Base-by-base conservation (phyloP, 345 rosid genomes). In the Salix caprea region DNA sequence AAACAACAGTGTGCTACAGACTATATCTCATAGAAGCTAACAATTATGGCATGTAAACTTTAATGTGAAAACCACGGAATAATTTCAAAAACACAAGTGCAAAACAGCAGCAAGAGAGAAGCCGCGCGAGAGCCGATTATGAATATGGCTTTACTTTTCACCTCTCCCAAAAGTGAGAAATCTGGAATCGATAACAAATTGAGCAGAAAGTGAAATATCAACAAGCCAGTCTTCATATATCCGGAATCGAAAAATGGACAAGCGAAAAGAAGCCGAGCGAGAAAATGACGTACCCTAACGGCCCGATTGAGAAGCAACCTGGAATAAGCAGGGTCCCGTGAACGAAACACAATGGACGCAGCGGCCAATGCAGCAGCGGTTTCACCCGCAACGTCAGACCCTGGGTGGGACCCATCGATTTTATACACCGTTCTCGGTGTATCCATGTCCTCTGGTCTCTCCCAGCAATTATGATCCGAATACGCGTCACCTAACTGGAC, bases 361-460 rank as follows among this genome's bases (percentile, higher is more conserved):
- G 84, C 84, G 46, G 84, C 84, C 76, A 82, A 71, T 56, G 84
- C 84, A 78, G 84, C 81, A 6, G 84, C 84, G 4, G 84, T 82
- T 66, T 82, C 84, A 2, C 84, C 84, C 0, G 84, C 84, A 69
- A 78, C 84, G 79, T 82, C 84, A 21, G 84, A 82, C 26, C 84
- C 84, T 2, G 84, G 84, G 70, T 71, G 81, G 70, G 78, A 44
- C 36, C 46, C 56, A 40, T 82, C 84, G 42, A 82, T 71, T 65
- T 78, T 82, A 52, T 69, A 77, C 69, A 21, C 84, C 52, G 84
- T 78, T 4, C 84, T 72, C 14, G 71, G 66, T 4, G 84, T 82
- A 46, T 82, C 84, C 84, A 82, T 82, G 61, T 82, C 84, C 79
- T 82, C 84, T 1, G 84, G 84, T 76, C 84, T 54, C 65, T 82